These are phyloP conservation scores for Phytophthora quininea DNA, from an alignment of 352 stramenopile species.

Conservation along the genomic window DNA sequence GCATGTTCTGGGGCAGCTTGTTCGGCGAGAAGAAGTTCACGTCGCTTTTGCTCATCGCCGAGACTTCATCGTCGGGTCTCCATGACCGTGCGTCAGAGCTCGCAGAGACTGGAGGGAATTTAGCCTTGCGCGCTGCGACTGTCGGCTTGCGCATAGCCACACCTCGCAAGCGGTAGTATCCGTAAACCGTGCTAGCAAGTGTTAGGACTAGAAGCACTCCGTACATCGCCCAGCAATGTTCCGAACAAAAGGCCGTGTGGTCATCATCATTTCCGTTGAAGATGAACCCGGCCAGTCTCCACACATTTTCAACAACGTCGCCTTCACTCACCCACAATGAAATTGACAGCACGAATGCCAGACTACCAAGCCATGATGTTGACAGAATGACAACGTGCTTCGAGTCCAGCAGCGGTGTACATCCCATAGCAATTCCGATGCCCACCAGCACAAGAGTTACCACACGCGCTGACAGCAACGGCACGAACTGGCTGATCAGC, in stretches of 20 bases:
- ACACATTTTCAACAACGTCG: constrained; percentile 68
- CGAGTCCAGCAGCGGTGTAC: constrained; percentile 37
- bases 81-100: constrained; percentile 82
- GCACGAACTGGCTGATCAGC: constrained; percentile 71
- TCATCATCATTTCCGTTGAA: constrained; percentile 57
- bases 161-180: constrained; percentile 53
- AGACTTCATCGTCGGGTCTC: constrained; percentile 45
- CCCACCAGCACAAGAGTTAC: constrained; percentile 54
- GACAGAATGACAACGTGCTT: constrained; percentile 75
- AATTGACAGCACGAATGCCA: constrained; percentile 71
- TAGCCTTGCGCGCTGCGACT: constrained; percentile 39
- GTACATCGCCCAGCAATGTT: constrained; percentile 72
- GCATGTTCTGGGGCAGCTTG: constrained; percentile 80
- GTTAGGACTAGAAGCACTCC: constrained; percentile 52
- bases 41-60: constrained; percentile 43
- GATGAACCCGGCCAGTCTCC: constrained; percentile 69
- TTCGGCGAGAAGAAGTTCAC: constrained; percentile 84
- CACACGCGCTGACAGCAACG: constrained; percentile 61
- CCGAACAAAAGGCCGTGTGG: constrained; percentile 58
- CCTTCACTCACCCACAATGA: constrained; percentile 73
- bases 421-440: constrained; percentile 49
- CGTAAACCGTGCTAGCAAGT: constrained; percentile 39
- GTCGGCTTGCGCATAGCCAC: constrained; percentile 35
- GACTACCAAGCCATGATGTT: constrained; percentile 69
- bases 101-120: constrained; percentile 66